Conservation (phyloP, 176 grass and related monocot genomes). For the Saccharum spontaneum region DNA sequence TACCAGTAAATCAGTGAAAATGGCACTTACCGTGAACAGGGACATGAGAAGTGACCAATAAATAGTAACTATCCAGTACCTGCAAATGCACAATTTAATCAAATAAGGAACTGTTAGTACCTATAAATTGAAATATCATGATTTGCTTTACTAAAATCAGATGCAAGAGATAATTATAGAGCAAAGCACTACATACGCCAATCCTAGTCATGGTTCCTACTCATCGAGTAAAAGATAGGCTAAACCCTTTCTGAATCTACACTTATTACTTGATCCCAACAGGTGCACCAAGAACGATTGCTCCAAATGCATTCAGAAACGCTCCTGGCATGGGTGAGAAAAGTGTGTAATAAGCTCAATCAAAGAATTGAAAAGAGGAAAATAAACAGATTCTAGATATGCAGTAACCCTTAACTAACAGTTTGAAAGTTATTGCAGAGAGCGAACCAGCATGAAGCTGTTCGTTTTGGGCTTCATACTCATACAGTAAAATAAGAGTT, state of each 20-base stretch:
- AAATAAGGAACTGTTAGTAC: background rate
- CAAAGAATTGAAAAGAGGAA: constrained; percentile 11
- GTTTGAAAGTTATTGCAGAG: background rate
- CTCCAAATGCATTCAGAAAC: constrained; percentile 83
- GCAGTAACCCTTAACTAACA: background rate
- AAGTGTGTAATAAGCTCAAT: background rate
- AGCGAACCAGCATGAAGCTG: background rate
- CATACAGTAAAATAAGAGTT: background rate
- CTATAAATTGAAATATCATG: background rate
- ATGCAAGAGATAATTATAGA: background rate
- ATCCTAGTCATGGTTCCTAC: background rate
- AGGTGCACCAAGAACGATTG: constrained; percentile 83
- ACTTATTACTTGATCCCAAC: constrained; percentile 73
- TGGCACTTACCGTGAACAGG: no score
- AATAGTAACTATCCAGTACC: background rate
- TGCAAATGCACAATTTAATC: no score
- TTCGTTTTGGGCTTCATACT: background rate
- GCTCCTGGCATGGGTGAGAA: constrained; percentile 47
- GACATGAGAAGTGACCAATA: no score
- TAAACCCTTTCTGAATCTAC: background rate
- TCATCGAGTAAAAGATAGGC: background rate
- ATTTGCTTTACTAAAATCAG: background rate
- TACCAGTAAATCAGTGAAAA: no score
- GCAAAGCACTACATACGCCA: background rate
- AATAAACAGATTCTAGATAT: background rate